Evolutionary conservation across 2,329 filamentous ascomycete species (phyloP), one percentile per base, ranked within the genome.

Genomic region (Fusarium sp.): DNA sequence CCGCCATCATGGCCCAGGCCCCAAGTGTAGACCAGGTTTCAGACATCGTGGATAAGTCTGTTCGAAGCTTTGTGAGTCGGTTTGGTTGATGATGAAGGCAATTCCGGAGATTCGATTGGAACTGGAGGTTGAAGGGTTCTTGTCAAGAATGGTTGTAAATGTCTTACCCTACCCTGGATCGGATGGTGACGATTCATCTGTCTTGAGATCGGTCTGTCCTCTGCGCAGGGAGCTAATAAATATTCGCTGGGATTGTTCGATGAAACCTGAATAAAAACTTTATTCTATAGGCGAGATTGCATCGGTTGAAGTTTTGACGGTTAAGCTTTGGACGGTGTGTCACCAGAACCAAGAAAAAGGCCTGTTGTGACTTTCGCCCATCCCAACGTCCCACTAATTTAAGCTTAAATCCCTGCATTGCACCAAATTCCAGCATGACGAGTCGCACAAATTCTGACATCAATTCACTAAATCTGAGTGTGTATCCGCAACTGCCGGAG

Each of bases 271-370:
- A n/a, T n/a, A 1, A 37, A n/a, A 37, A 37, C 34, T n/a, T 37
- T 37, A 1, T 12, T n/a, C 6, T 0, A 11, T 37, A n/a, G 3
- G 34, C 34, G 34, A 37, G 6, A 37, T 37, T 37, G 34, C 34
- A 30, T 30, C 12, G 2, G 12, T 30, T 30, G 28, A 13, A 30
- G 12, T 30, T 2, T 30, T 7, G 28, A 30, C 12, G 11, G 13
- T n/a, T 37, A n/a, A 12, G 1, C 34, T 12, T 37, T 12, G 18
- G 6, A n/a, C 10, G 4, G 10, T 12, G n/a, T 37, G 34, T 37
- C 34, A 37, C 18, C 6, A 4, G 4, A 5, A 7, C 14, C 7
- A 4, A 0, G 9, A 11, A 3, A 6, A 6, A 4, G 4, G 16
- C 16, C 31, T 2, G 6, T 2, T 18, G 14, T 23, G 11, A 48